A percentile compares a stretch with the other conserved stretches of the same genome.
Conservation (phyloP, 805 yeast species). For the Wickerhamiella siamensis region DNA sequence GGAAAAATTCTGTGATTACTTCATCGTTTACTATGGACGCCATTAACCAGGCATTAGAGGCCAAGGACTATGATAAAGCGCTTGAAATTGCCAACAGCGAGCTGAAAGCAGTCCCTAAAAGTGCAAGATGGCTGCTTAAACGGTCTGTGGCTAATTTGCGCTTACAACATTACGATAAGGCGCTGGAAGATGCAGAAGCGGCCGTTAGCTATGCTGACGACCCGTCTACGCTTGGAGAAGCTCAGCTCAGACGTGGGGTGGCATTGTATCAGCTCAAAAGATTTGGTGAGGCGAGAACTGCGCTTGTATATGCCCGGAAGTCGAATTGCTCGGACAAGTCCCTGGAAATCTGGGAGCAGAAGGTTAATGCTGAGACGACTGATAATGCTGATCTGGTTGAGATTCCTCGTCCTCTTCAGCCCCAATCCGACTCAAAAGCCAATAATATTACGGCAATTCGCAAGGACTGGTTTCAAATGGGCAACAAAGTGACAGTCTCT, state of each 20-base stretch:
- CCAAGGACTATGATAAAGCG: constrained; percentile 9
- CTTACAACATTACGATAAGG: constrained; percentile 8
- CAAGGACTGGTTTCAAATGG: constrained; percentile 63
- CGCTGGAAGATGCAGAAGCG: constrained; percentile 18
- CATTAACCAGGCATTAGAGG: constrained; percentile 3
- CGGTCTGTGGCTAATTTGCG: constrained; percentile 15
- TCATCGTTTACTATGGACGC: constrained; percentile 4
- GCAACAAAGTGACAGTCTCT: constrained; percentile 43
- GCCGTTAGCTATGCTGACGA: constrained; percentile 11
- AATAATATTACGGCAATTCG: no score
- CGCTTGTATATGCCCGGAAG: constrained; percentile 16
- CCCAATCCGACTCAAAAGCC: constrained; percentile 1
- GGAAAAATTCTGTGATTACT: neutral
- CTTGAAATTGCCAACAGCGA: constrained; percentile 4
- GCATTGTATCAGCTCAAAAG: constrained; percentile 16
- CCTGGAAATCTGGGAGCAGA: constrained; percentile 13
- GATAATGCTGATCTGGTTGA: neutral
- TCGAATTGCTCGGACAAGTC: constrained; percentile 10
- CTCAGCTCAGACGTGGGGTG: constrained; percentile 25
- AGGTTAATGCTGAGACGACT: constrained; percentile 5
- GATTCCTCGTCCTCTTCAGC: neutral
- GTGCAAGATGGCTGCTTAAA: constrained; percentile 9
- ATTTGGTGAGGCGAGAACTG: constrained; percentile 18
- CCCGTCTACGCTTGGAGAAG: constrained; percentile 11
- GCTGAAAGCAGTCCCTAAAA: constrained; percentile 6